Base-by-base conservation (phyloP, 2,329 filamentous ascomycete genomes). In the Dactylellina haptotyla region DNA sequence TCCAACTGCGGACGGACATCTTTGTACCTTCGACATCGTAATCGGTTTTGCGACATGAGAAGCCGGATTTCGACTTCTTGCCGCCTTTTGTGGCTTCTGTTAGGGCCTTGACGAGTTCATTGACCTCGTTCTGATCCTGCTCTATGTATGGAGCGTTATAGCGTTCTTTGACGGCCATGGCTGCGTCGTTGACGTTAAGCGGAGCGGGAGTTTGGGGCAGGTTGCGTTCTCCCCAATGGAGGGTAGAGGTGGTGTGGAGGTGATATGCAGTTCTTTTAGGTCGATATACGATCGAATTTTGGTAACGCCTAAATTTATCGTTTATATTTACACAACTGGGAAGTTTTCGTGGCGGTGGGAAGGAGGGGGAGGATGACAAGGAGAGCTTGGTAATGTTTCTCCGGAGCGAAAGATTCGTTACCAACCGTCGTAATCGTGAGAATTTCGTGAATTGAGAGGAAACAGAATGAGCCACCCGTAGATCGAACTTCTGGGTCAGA, bases 1-100 rank as follows among this genome's bases (percentile, higher is more conserved):
- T 89, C 95, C 95, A 99, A 1, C 94, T 97, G 79, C 95, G 88
- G 65, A 98, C 91, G 4, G 83, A 84, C 76, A 92, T 86, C 25
- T 86, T 84, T 4, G 89, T 91, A 14, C 83, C 82, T 43, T 83
- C 82, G 18, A 98, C 86, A 1, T 84, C 78, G 79, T 92, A 99
- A 2, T 87, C 90, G n/a, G 87, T 88, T 83, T 93, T 96, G 81
- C 90, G 95, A 82, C 90, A 90, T 16, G 86, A 89, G 80, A 92
- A 91, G 1, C 83, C 83, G 39, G 84, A 85, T 75, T 86, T 88
- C 70, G 82, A 81, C 69, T 86, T 85, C 72, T 83, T 63, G 43
- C 57, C 63, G 34, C 53, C 50, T 26, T 63, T 30, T 25, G 56
- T 41, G 23, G 83, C 84, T 9, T 81, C 81, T 48, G 92, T 87